These are phyloP conservation scores for Rhododendron mucronatum DNA, from an alignment of 148 eudicot species.

Conservation along the genomic window DNA sequence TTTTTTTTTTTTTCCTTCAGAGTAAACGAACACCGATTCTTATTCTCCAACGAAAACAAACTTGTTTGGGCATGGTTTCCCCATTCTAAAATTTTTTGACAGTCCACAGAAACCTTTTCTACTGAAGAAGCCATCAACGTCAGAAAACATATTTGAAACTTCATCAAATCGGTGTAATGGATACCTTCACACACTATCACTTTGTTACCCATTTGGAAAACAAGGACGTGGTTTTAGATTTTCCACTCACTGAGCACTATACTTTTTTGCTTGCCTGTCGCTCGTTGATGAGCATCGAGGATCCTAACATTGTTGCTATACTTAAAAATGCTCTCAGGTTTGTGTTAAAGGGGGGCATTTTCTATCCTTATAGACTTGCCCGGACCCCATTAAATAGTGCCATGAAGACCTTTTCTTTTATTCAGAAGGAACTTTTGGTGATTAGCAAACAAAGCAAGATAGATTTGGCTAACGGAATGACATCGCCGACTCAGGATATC, in stretches of 20 bases:
- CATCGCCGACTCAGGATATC: neutral
- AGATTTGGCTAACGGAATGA: constrained; percentile 14
- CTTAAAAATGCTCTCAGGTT: neutral
- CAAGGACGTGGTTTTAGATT: too few relatives aligned
- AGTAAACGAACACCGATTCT: neutral
- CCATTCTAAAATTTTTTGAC: neutral
- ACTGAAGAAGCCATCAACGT: too few relatives aligned
- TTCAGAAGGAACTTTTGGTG: constrained; percentile 22
- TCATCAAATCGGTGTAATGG: too few relatives aligned
- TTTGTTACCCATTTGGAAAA: too few relatives aligned
- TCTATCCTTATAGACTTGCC: constrained; percentile 28
- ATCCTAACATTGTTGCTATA: too few relatives aligned
- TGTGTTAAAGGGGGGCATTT: constrained; percentile 26
- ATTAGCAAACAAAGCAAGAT: constrained; percentile 29
- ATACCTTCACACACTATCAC: too few relatives aligned
- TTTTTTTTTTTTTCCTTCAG: too few relatives aligned
- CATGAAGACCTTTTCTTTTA: constrained; percentile 24
- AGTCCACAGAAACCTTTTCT: too few relatives aligned
- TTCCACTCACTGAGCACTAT: too few relatives aligned
- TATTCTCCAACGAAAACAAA: neutral
- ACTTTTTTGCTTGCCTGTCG: too few relatives aligned
- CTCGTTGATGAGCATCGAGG: too few relatives aligned
- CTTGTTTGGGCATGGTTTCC: neutral
- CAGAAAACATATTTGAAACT: too few relatives aligned
- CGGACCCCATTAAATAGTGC: constrained; percentile 30